Conservation (phyloP, 768 basidiomycete species). For the Austroboletus festivus region DNA sequence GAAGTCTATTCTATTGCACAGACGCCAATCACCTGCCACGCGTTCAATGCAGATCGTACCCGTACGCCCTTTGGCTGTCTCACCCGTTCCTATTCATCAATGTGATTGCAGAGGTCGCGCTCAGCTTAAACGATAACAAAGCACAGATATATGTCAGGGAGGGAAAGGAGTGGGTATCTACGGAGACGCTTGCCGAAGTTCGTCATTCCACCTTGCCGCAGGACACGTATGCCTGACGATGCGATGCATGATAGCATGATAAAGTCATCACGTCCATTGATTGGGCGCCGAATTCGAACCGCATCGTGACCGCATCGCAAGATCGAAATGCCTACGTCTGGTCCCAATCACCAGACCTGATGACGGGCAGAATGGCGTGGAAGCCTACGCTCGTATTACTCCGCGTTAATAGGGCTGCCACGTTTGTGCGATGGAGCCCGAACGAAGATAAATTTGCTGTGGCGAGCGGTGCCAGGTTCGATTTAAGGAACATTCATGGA, state of each 20-base stretch:
- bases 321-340: slow-evolving; percentile 99
- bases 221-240: neutral
- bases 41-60: slow-evolving; percentile 84
- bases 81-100: neutral
- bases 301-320: slow-evolving; percentile 98
- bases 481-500: neutral
- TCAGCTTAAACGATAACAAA: slow-evolving; percentile 88
- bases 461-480: slow-evolving; percentile 88
- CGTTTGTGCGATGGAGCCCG: slow-evolving; percentile 94
- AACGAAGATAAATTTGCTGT: slow-evolving; percentile 99
- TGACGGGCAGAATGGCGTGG: slow-evolving; percentile 74
- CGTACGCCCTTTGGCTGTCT: slow-evolving; percentile 53
- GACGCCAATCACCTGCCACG: slow-evolving; percentile 82
- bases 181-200: slow-evolving; percentile 86
- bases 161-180: slow-evolving; percentile 64
- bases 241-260: slow-evolving; percentile 67
- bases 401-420: slow-evolving; percentile 94
- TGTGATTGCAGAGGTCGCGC: slow-evolving; percentile 69
- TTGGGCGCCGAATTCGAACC: slow-evolving; percentile 96
- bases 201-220: neutral
- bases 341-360: slow-evolving; percentile 75
- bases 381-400: slow-evolving; percentile 96
- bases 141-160: slow-evolving; percentile 73
- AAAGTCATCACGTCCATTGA: slow-evolving; percentile 97
- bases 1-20: slow-evolving; percentile 79